Percentiles rank a stretch among this genome's conserved stretches.
phyloP scores from a whole-genome alignment of 192 early-diverging fungal genomes.

The Gamsiella multidivaricata region DNA sequence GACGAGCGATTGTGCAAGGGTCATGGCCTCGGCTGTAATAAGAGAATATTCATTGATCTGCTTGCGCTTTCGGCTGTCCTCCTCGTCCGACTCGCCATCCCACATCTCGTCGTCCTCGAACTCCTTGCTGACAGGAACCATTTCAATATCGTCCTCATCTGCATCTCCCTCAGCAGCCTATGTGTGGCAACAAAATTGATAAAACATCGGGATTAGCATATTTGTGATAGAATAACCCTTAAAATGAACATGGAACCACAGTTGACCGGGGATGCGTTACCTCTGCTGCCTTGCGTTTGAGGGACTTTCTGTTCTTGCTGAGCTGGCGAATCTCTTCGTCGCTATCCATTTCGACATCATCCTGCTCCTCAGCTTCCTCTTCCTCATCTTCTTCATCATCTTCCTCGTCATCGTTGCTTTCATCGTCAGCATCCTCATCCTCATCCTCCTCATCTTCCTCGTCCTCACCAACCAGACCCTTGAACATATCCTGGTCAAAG shows the following conservation, averaged over 20 bases:
- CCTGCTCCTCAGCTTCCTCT: constrained; percentile 46
- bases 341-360: constrained; percentile 49
- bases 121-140: constrained; percentile 56
- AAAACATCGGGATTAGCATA: neutral
- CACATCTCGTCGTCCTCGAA: constrained; percentile 64
- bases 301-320: constrained; percentile 35
- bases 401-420: constrained; percentile 53
- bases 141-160: constrained; percentile 70
- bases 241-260: neutral
- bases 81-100: constrained; percentile 73
- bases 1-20: constrained; percentile 85
- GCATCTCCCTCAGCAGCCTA: constrained; percentile 51
- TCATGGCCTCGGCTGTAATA: constrained; percentile 93
- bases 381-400: constrained; percentile 53
- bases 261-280: constrained; percentile 8
- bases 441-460: constrained; percentile 69
- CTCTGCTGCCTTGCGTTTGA: constrained; percentile 68
- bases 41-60: constrained; percentile 62
- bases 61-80: constrained; percentile 58
- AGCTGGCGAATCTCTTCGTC: constrained; percentile 48
- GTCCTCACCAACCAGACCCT: constrained; percentile 65
- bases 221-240: neutral
- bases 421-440: constrained; percentile 54
- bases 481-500: constrained; percentile 96
- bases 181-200: neutral